Base-by-base conservation (phyloP, 1,284 basidiomycete genomes). In the Caloboletus inedulis region DNA sequence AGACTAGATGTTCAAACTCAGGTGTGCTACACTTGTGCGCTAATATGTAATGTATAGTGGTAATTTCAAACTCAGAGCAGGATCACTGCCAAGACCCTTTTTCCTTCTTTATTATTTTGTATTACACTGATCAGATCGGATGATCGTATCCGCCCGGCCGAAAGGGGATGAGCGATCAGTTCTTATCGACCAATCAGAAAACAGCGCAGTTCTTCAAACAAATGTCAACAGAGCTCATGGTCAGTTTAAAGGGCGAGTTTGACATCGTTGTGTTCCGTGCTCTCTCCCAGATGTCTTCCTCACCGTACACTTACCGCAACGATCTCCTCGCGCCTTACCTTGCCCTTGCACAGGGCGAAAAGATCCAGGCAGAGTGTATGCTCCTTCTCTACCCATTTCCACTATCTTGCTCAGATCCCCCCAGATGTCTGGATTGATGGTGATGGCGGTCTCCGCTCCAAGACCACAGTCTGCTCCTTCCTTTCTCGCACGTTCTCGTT, bases 371-470 rank as follows among this genome's bases (percentile, higher is more conserved):
- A 48, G 94, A 96, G 76, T 96, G 92, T 94, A 73, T 60, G 85
- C 56, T 49, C 33, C 47, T 19, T 41, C 8, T 18, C 18, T 23
- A 0, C 13, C 4, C 7, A 39, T 45, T 63, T 69, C 58, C 63
- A 61, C 49, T 8, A 4, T 29, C 4, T 23, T 8, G 14, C 43
- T 65, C 21, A 69, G 14, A 40, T 50, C 41, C 18, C 59, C 53
- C 56, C 54, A 94, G 91, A 96, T 74, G 89, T 96, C 74, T 97
- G 94, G 94, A 87, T 96, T 69, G 94, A 97, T 71, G 93, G 93
- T 61, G 89, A 95, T 70, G 81, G 82, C 60, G 94, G 91, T 62
- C 82, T 97, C 60, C 91, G 94, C 71, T 94, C 86, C 64, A 98
- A 98, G 81, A 97, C 94, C 59, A 96, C 89, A 48, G 89, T 89